phyloP scores from a whole-genome alignment of 2,329 filamentous ascomycete genomes.

The Cladosporium sp. region DNA sequence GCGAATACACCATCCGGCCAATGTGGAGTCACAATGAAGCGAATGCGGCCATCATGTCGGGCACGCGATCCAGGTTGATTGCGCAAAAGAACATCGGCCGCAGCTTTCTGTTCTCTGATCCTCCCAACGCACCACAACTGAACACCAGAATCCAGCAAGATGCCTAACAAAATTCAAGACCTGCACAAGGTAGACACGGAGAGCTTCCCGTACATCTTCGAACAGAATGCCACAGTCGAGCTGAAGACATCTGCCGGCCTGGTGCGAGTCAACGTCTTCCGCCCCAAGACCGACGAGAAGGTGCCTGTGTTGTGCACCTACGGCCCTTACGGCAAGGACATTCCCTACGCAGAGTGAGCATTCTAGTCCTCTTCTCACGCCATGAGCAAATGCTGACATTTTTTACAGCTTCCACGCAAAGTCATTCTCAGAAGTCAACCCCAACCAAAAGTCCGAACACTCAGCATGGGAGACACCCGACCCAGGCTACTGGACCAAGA shows the following conservation, averaged over 20 bases:
- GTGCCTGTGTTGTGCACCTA: constrained; percentile 70
- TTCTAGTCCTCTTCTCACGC: neutral
- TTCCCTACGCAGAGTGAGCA: constrained; percentile 58
- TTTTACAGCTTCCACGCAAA: constrained; percentile 49
- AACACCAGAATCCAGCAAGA: constrained; percentile 19
- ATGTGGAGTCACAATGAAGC: neutral
- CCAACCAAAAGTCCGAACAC: constrained; percentile 44
- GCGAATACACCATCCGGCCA: constrained; percentile 6
- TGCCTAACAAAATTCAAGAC: constrained; percentile 38
- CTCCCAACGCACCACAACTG: constrained; percentile 15
- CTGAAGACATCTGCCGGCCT: constrained; percentile 33
- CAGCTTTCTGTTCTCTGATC: neutral
- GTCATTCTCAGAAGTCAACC: constrained; percentile 49
- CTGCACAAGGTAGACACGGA: constrained; percentile 37
- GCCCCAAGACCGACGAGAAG: constrained; percentile 38
- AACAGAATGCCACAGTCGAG: constrained; percentile 37
- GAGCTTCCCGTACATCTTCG: constrained; percentile 37
- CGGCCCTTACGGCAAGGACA: constrained; percentile 74
- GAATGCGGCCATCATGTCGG: neutral
- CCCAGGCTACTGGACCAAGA: constrained; percentile 39
- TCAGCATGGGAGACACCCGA: constrained; percentile 51
- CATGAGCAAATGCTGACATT: neutral
- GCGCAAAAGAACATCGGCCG: neutral
- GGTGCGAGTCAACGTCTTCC: constrained; percentile 40
- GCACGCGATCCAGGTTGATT: neutral